Base-by-base conservation (phyloP, 306 rosid genomes). In the Cucurbita ficifolia region DNA sequence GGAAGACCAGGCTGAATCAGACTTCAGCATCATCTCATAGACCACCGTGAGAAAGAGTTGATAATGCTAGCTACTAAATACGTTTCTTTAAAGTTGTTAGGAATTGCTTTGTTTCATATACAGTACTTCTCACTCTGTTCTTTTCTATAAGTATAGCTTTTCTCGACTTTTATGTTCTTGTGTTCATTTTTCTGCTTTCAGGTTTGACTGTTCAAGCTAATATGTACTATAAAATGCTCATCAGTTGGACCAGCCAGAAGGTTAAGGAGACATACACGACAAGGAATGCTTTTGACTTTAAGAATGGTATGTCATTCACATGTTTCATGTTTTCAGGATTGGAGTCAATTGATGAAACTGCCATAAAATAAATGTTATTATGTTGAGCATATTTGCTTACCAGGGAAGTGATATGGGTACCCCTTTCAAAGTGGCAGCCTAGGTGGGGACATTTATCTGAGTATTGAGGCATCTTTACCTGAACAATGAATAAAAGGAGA, bases 191-290 rank as follows among this genome's bases (percentile, higher is more conserved):
- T 68, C 8, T 80, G 72, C 53, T 82, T 80, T 75, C 91, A 93
- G 98, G 94, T 81, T 84, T 93, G 82, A 93, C 96, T 6, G 58
- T 83, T 77, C 97, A 93, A 85, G 98, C 97, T 75, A 90, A 90
- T 80, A 86, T 85, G 84, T 90, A 93, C 71, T 88, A 93, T 77
- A 90, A 85, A 83, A 88, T 88, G 97, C 96, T 90, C 79, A 86
- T 93, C 81, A 79, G 90, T 75, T 93, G 98, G 97, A 93, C 97
- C 82, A 90, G 96, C 88, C 97, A 90, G 90, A 90, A 83, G 85
- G 78, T 93, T 52, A 93, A 93, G 83, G 96, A 93, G 72, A 79
- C 92, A 24, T 82, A 86, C 83, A 81, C 88, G 55, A 86, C 86
- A 36, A 84, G 76, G 62, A 93, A 90, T 80, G 94, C 94, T 43